Percentiles rank a stretch among this genome's conserved stretches.
Conservation (phyloP, 2,329 filamentous ascomycete genomes). For the Penicillium sp. region DNA sequence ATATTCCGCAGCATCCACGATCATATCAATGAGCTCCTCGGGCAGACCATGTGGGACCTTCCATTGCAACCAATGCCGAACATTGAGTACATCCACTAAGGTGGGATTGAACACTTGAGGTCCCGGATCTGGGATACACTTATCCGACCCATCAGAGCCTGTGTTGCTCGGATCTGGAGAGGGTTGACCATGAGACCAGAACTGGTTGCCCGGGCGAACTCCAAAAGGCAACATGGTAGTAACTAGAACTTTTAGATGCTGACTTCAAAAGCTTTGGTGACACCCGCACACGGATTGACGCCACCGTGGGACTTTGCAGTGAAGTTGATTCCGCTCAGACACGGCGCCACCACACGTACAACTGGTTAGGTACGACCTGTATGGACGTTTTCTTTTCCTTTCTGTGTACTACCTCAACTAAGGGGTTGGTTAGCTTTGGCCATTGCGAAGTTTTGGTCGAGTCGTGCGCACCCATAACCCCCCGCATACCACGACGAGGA, state of each 20-base stretch:
- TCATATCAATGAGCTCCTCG: constrained; percentile 38
- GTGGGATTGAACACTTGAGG: constrained; percentile 23
- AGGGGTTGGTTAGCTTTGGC: not conserved
- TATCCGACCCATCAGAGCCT: not conserved
- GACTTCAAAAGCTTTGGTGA: not conserved
- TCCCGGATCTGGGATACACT: not conserved
- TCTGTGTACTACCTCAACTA: not conserved
- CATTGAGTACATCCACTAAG: constrained; percentile 32
- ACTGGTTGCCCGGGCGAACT: not conserved
- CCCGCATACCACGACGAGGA: not conserved
- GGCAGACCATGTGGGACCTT: constrained; percentile 28
- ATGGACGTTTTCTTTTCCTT: not conserved
- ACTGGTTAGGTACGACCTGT: not conserved
- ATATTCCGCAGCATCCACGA: constrained; percentile 38
- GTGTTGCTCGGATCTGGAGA: not conserved
- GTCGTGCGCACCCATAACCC: not conserved
- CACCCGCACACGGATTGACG: not conserved
- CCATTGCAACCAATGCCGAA: constrained; percentile 31
- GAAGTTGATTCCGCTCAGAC: not conserved
- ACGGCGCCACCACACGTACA: not conserved
- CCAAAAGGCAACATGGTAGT: constrained; percentile 4
- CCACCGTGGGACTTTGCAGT: not conserved
- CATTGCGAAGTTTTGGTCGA: not conserved
- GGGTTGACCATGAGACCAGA: not conserved
- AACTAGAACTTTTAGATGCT: not conserved